Base-by-base conservation (phyloP, 805 yeast species). In the Yarrowia deformans region DNA sequence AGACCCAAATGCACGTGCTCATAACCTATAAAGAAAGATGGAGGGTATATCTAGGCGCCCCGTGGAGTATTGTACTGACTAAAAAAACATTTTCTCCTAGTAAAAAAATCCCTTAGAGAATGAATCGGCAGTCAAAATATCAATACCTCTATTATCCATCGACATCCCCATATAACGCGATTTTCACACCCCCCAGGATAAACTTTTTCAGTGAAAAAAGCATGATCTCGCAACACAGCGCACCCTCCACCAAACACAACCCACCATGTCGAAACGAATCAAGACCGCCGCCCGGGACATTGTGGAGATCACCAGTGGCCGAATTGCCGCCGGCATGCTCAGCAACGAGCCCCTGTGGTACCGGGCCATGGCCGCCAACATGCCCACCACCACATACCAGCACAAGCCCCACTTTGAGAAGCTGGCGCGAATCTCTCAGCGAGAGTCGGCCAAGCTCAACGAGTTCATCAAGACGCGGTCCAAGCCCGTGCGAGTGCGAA, bases 341-440 rank as follows among this genome's bases (percentile, higher is more conserved):
- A 82, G 79, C 40, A 79, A 84, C 40, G 89, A 90, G 75, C 99
- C 99, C 1, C 88, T 88, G 0, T 95, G 98, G 99, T 92, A 84
- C 79, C 87, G 88, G 72, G 94, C 90, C 7, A 92, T 95, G 16
- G 90, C 91, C 4, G 83, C 88, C 35, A 84, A 89, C 73, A 98
- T 98, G 48, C 98, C 98, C 43, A 81, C 85, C 50, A 49, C 56
- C 32, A 39, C 46, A 1, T 63, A 63, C 56, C 56, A 63, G 68
- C 68, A 63, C 48, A 48, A 49, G 39, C 56, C 68, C 18, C 68
- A 48, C n/a, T 48, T 63, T 23, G 84, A 84, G 70, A 86, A 87
- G 72, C 84, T 88, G 73, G 83, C 83, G 68, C 85, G 83, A 72
- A 81, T 82, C 69, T 72, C 82, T 40, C 78, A 75, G 34, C 70